phyloP scores from a whole-genome alignment of 345 rosid species.

The Citrus sinensis region DVS_A1.0 CM039162.1:5514001-5514500 shows the following conservation, averaged over 20 bases:
- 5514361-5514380: conserved; percentile 86
- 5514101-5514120: background rate
- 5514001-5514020: background rate
- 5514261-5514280: background rate
- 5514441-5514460: conserved; percentile 5
- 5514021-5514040: background rate
- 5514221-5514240: background rate
- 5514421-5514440: conserved; percentile 65
- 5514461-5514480: background rate
- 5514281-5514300: background rate
- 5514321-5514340: background rate
- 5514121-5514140: background rate
- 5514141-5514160: background rate
- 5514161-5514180: background rate
- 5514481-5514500: background rate
- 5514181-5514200: background rate
- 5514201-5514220: background rate
- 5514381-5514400: conserved; percentile 91
- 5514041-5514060: background rate
- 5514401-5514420: conserved; percentile 98
- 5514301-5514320: background rate
- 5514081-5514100: background rate
- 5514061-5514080: background rate
- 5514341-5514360: conserved; percentile 82
- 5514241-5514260: background rate